These are phyloP conservation scores for Lactarius pseudohatsudake DNA, from an alignment of 768 basidiomycete species.

Conservation along the genomic window DNA sequence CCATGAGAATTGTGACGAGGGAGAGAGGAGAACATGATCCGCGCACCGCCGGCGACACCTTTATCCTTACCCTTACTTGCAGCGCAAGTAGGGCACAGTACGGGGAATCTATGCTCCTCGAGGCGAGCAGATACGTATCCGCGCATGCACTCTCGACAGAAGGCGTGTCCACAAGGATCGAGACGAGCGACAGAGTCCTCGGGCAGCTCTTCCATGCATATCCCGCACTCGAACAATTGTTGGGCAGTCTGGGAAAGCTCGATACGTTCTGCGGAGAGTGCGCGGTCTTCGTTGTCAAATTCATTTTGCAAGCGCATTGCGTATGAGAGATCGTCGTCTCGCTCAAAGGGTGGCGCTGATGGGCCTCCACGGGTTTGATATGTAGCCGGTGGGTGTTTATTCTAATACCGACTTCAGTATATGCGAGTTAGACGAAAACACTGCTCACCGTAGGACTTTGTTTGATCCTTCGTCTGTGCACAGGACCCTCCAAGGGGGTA, in stretches of 20 bases:
- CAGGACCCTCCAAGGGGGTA: too few relatives aligned
- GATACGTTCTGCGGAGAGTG: conserved; percentile 38
- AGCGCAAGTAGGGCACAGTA: conserved; percentile 59
- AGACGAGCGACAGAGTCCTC: conserved; percentile 45
- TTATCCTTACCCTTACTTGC: conserved; percentile 31
- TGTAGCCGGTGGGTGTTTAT: too few relatives aligned
- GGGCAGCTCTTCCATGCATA: conserved; percentile 54
- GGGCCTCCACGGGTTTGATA: background rate
- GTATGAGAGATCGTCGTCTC: conserved; percentile 25
- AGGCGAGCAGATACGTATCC: conserved; percentile 47
- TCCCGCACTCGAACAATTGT: conserved; percentile 48
- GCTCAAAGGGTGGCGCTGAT: conserved; percentile 20
- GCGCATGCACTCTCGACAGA: conserved; percentile 55
- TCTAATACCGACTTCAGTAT: too few relatives aligned
- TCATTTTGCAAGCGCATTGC: conserved; percentile 39
- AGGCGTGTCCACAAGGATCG: conserved; percentile 48
- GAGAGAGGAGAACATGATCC: background rate
- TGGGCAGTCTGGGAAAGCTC: conserved; percentile 37
- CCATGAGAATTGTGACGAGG: background rate
- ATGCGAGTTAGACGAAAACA: too few relatives aligned
- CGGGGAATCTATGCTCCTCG: conserved; percentile 55
- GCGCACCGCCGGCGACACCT: conserved; percentile 37
- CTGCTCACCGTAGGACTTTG: too few relatives aligned
- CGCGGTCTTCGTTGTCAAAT: conserved; percentile 44
- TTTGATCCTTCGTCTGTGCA: too few relatives aligned